Conservation (phyloP, 2,329 filamentous ascomycete species). For the Myriosclerotinia scirpicola region DNA sequence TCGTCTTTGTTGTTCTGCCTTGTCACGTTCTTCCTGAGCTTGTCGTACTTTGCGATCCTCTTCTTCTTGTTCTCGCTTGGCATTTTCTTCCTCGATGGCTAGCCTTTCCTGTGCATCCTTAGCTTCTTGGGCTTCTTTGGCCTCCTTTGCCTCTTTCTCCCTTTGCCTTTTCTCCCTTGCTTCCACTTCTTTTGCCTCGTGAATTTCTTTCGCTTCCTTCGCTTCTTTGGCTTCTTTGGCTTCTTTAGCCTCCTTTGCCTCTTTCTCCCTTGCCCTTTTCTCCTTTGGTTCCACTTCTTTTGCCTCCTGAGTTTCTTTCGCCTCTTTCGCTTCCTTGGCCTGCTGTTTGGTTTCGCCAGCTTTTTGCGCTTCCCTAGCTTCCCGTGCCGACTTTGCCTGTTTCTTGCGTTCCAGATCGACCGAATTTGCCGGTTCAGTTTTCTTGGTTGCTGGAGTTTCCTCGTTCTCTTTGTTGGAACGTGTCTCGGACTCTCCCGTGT, state of each 20-base stretch:
- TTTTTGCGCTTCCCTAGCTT: slow-evolving; percentile 33
- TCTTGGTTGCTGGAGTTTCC: slow-evolving; percentile 37
- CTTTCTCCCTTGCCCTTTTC: slow-evolving; percentile 18
- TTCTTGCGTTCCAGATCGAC: slow-evolving; percentile 34
- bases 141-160: slow-evolving; percentile 27
- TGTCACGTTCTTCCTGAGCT: slow-evolving; percentile 35
- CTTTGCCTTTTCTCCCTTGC: slow-evolving; percentile 25
- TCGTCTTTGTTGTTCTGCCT: slow-evolving; percentile 43
- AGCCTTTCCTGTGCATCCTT: slow-evolving; percentile 35
- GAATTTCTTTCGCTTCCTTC: slow-evolving; percentile 32
- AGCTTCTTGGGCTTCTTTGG: slow-evolving; percentile 28
- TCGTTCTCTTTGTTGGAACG: slow-evolving; percentile 41
- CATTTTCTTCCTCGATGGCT: slow-evolving; percentile 41
- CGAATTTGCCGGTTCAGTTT: slow-evolving; percentile 35
- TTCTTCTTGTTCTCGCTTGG: slow-evolving; percentile 38
- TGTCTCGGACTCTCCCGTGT: slow-evolving; percentile 29
- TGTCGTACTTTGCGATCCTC: slow-evolving; percentile 36
- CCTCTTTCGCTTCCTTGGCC: slow-evolving; percentile 33
- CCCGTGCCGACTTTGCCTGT: slow-evolving; percentile 29
- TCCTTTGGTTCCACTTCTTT: slow-evolving; percentile 31
- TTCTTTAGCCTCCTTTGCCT: slow-evolving; percentile 31
- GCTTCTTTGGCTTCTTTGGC: slow-evolving; percentile 38
- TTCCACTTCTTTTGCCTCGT: slow-evolving; percentile 33
- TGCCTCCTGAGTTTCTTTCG: slow-evolving; percentile 27
- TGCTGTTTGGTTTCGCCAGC: slow-evolving; percentile 38